Base-by-base conservation (phyloP, 176 grass and related monocot genomes). In the Triticum dicoccoides region DNA sequence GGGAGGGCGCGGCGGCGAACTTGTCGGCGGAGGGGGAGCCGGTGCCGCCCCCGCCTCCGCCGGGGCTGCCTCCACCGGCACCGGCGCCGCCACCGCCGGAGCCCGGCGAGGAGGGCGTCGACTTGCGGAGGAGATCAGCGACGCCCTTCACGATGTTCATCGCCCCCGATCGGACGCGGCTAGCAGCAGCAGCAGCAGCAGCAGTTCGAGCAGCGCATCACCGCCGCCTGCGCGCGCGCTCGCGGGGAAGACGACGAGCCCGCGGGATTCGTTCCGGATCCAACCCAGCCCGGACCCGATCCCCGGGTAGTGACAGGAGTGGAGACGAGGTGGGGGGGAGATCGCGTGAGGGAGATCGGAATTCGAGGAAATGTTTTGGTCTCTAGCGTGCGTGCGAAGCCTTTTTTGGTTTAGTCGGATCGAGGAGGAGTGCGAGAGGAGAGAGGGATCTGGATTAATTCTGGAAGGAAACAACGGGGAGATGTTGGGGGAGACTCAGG, bases 141-240 rank as follows among this genome's bases (percentile, higher is more conserved):
- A 98, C 96, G 30, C 96, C 96, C 84, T 94, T 96, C 12, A 98
- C 91, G 82, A 98, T 92, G 81, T 98, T 98, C 96, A 98, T 98
- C 81, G 81, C 76, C 81, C 49, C 85, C 81, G 89, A 91, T 91
- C 69, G 76, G 27, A 81, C 44, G 89, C 59, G 13, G 89, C 80
- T 91, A 89, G 88, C 74, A 79, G 87, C 56, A 2, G 76, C 29
- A 27, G 73, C 64, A 83, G 84, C 29, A 37, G 74, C 65, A 83
- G 74, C 65, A 83, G 84, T 68, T 68, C 89, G 39, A 69, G 83
- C 65, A 80, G 89, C 75, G 74, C 89, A 90, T 90, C 89, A 87
- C 89, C 83, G 27, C 77, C 49, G 49, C 56, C 56, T 23, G 65
- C 64, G 63, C 30, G 65, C 80, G 29, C 45, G 59, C 78, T 34